Conservation (phyloP, 805 yeast genomes). For the Nakazawaea ernobii region DNA sequence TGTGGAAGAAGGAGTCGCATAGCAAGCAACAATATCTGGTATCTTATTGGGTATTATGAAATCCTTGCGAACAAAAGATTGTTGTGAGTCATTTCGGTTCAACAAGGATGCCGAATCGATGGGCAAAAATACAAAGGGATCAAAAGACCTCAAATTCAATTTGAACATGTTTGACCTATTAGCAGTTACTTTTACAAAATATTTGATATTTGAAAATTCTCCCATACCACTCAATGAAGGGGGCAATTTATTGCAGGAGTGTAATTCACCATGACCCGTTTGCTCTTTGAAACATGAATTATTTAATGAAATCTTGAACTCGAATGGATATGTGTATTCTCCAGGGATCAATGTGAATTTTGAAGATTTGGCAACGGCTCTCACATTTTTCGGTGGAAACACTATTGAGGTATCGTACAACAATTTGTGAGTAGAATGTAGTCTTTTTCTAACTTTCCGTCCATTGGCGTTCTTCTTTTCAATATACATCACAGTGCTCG, state of each 20-base stretch:
- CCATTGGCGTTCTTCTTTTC: slow-evolving; percentile 17
- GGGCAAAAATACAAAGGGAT: slow-evolving; percentile 52
- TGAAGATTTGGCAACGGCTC: slow-evolving; percentile 35
- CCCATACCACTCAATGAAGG: slow-evolving; percentile 21
- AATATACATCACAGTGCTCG: slow-evolving; percentile 30
- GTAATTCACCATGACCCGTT: slow-evolving; percentile 7
- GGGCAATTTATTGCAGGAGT: slow-evolving; percentile 17
- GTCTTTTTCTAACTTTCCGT: slow-evolving; percentile 13
- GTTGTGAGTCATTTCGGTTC: slow-evolving; percentile 25
- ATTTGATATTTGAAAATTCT: slow-evolving; percentile 34
- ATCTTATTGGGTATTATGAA: slow-evolving; percentile 31
- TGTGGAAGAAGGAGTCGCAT: slow-evolving; percentile 17
- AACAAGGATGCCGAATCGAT: slow-evolving; percentile 26
- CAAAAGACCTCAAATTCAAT: slow-evolving; percentile 37
- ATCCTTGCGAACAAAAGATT: slow-evolving; percentile 41
- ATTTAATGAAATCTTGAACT: slow-evolving; percentile 36
- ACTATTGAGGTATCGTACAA: slow-evolving; percentile 44
- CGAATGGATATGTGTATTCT: slow-evolving; percentile 42
- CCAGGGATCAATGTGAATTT: slow-evolving; percentile 47
- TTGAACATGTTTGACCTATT: slow-evolving; percentile 44
- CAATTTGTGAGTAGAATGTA: slow-evolving; percentile 35
- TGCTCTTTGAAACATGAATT: slow-evolving; percentile 28
- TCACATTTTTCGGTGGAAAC: slow-evolving; percentile 46
- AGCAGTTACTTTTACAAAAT: slow-evolving; percentile 58
- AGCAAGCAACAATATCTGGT: slow-evolving; percentile 39